Conservation (phyloP, 495 filamentous ascomycete genomes). For the Elasticomyces elasticus region DNA sequence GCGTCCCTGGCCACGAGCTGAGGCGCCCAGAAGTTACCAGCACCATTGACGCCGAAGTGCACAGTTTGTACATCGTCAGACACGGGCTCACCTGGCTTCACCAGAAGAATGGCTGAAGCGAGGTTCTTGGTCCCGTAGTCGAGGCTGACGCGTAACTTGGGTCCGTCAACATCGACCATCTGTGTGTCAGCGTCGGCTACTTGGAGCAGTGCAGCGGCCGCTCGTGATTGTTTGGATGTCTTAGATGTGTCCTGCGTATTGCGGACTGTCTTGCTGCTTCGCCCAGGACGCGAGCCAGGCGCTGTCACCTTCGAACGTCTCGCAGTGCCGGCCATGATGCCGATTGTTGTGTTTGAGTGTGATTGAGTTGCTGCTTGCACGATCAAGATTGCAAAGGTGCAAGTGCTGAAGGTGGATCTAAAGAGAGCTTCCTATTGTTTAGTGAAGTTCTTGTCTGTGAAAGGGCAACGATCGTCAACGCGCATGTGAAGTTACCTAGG, state of each 20-base stretch:
- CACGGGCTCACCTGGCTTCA: neutral
- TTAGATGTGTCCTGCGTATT: neutral
- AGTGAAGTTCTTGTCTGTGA: too few relatives aligned
- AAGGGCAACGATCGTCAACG: too few relatives aligned
- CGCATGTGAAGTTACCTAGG: too few relatives aligned
- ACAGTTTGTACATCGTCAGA: neutral
- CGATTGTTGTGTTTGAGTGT: too few relatives aligned
- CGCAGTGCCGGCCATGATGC: neutral
- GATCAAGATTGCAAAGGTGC: too few relatives aligned
- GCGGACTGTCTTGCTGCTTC: neutral
- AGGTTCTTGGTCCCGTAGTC: slow-evolving; percentile 1
- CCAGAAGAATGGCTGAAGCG: neutral
- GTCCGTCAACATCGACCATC: neutral
- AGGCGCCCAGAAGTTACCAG: neutral
- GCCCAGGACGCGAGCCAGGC: too few relatives aligned
- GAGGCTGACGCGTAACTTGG: neutral
- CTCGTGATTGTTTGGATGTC: neutral
- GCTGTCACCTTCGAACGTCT: neutral
- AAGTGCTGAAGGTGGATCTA: too few relatives aligned
- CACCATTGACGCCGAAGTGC: too few relatives aligned
- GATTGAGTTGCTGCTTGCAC: too few relatives aligned
- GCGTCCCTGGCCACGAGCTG: slow-evolving; percentile 1
- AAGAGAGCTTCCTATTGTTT: too few relatives aligned
- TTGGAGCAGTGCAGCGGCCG: neutral
- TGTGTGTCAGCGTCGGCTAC: neutral